Evolutionary conservation across 768 basidiomycete species (phyloP), one percentile per base, ranked within the genome.

Genomic region (Trichaptum fuscoviolaceum): DNA sequence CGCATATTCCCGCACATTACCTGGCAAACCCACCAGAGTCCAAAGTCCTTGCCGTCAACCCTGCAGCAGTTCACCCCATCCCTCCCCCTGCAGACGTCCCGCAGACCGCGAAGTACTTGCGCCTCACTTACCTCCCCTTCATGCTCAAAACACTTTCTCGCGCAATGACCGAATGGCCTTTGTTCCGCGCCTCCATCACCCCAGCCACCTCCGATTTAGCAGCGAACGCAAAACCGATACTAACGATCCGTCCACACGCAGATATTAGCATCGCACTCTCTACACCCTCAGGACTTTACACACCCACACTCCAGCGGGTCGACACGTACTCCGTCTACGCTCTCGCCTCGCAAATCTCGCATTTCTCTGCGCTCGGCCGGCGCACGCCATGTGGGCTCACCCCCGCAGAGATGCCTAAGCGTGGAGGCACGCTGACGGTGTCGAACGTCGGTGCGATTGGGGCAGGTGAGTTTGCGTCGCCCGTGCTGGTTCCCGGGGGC

Each of bases 371-470:
- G 68, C 82, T 89, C 15, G 92, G 90, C 0, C 82, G 92, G 6
- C 87, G 89, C 69, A 79, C 82, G 0, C 92, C 92, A 0, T 84
- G 80, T 70, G 88, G 78, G 6, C 82, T 94, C 35, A 85, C 87
- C 0, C 79, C 82, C 0, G 80, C 78, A 3, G 90, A 93, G 70
- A 89, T 92, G 85, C 91, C 89, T 0, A 83, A 82, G 64, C 83
- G 85, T 1, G 92, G 92, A 0, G 92, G 90, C 2, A 94, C 94
- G 9, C 75, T 95, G 62, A 92, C 87, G 7, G 86, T 96, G 27
- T 89, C 87, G 58, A 96, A 95, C 71, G 82, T 96, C 8, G 94
- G 93, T 23, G 89, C 87, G 10, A 81, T 92, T n/a, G 94, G 90
- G 0, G 81, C 79, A 10, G 92, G 90, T 0, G 86, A 88, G 65